Evolutionary conservation across 148 eudicot species (phyloP), one percentile per base, ranked within the genome.

Genomic region (Amaranthus hypochondriacus): DNA sequence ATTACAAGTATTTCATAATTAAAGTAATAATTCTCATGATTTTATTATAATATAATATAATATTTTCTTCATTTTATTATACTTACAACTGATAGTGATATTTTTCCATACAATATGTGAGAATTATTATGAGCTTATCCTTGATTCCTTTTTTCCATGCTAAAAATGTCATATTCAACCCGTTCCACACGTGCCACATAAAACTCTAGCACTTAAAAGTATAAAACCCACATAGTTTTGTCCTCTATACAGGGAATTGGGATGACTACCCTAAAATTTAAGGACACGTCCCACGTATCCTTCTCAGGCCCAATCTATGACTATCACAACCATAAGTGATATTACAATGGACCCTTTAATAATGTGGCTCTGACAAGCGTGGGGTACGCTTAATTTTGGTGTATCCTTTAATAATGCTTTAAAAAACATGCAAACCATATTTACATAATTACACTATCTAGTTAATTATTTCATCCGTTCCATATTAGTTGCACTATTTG

Each of bases 371-470:
- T 50, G 11, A 14, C 15, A 12, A 11, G 48, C 14, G 62, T 76
- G 69, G 69, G 55, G 9, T 9, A 46, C 48, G 0, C 8, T 49
- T 14, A 5, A 68, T 44, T 44, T 10, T 11, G 56, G 49, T 51
- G 14, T 21, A 1, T 28, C n/a, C 3, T 21, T 48, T 14, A 14
- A 39, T 49, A n/a, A 62, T 62, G 62, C 62, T 73, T 57, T 47
- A 7, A n/a, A 61, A 48, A 9, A 59, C 71, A 66, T 58, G 53
- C 48, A 70, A 12, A 71, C 72, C 70, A 70, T 18, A 66, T 49
- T n/a, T 47, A 62, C 10, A 67, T 71, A 61, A 65, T 68, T 77
- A 6, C 12, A 8, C 9, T 50, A 8, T 44, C 39, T 28, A 28
- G 39, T 28, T 28, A 18, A 18, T 18, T 18, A 18, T 18, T 18